Evolutionary conservation across 108 stramenopile genomes (phyloP).

Genomic region (Pseudonitzschia pungens): DNA sequence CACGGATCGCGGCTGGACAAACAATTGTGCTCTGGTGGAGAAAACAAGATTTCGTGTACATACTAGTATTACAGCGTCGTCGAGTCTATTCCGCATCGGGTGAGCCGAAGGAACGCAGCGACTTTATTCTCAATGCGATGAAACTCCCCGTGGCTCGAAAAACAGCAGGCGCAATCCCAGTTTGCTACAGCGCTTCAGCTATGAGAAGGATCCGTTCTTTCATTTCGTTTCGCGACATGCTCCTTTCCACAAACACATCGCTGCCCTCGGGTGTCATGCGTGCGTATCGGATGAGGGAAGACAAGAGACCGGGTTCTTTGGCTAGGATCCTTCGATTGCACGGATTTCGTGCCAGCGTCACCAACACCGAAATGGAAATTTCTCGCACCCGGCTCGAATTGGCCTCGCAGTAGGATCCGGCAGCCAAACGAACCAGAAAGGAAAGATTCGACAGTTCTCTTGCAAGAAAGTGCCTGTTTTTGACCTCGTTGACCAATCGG

Average conservation of each 20-base stretch:
- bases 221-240: slow-evolving; percentile 17
- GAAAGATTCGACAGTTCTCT: slow-evolving; percentile 2
- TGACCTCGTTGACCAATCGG: background rate
- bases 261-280: slow-evolving; percentile 1
- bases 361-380: slow-evolving; percentile 12
- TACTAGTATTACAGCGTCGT: background rate
- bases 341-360: slow-evolving; percentile 26
- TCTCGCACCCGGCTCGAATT: background rate
- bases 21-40: too few species aligned
- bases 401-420: background rate
- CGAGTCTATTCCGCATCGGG: background rate
- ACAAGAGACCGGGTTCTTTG: slow-evolving; percentile 27
- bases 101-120: too few species aligned
- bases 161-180: background rate
- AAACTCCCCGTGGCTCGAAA: background rate
- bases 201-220: slow-evolving; percentile 25
- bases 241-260: slow-evolving; percentile 3
- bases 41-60: too few species aligned
- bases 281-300: slow-evolving; percentile 32
- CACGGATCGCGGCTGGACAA: too few species aligned
- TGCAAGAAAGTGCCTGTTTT: slow-evolving; percentile 4
- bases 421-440: slow-evolving; percentile 5
- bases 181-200: slow-evolving; percentile 18
- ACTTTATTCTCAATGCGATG: background rate
- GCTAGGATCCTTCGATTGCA: slow-evolving; percentile 37